Evolutionary conservation across 225 moss, liverwort and hornwort genomes (phyloP).

Genomic region (Asterella californica): DNA sequence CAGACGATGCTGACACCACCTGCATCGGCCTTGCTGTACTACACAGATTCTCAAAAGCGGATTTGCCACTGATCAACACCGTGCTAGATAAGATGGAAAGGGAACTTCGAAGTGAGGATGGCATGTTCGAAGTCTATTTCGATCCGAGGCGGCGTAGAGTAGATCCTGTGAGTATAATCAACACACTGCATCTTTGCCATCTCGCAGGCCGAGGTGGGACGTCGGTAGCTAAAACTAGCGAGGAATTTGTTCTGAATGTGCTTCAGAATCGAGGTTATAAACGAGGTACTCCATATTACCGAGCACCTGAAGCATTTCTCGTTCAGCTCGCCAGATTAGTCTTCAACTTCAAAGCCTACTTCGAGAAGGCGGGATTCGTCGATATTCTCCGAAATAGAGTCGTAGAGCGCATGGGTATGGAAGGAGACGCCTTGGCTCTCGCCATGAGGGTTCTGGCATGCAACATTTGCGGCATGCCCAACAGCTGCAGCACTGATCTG

Average conservation of each 20-base stretch:
- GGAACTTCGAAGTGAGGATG: slow-evolving; percentile 11
- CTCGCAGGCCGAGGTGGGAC: not conserved
- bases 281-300: too few relatives aligned
- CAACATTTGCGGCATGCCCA: not conserved
- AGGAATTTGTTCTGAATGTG: too few relatives aligned
- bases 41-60: slow-evolving; percentile 20
- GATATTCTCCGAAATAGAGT: slow-evolving; percentile 9
- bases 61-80: not conserved
- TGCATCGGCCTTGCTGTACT: not conserved
- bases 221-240: not conserved
- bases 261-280: too few relatives aligned
- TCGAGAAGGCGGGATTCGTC: not conserved
- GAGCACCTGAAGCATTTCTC: slow-evolving; percentile 14
- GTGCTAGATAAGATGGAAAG: slow-evolving; percentile 17
- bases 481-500: slow-evolving; percentile 8
- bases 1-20: slow-evolving; percentile 15
- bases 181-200: slow-evolving; percentile 17
- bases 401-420: slow-evolving; percentile 15
- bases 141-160: slow-evolving; percentile 1
- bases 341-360: too few relatives aligned
- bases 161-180: not conserved
- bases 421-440: slow-evolving; percentile 11
- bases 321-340: slow-evolving; percentile 7
- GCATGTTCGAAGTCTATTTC: not conserved
- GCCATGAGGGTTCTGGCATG: slow-evolving; percentile 18